Evolutionary conservation across 2,329 filamentous ascomycete species (phyloP).

Genomic region (Penicillium rolfsii): DNA sequence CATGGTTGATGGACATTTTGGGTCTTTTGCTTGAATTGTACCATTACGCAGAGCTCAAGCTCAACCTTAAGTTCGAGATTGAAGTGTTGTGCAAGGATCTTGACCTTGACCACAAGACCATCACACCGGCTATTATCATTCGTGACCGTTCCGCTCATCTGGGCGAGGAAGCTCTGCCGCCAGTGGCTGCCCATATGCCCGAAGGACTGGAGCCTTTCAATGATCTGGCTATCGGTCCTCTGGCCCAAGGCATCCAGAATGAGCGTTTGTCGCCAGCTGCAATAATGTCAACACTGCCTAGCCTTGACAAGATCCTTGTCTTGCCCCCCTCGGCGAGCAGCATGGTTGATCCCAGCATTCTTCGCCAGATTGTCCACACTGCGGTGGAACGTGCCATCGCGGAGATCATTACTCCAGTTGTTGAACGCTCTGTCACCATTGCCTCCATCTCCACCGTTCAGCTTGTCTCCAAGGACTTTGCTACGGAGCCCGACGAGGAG

Average conservation of each 20-base stretch:
- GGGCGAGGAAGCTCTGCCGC: constrained; percentile 59
- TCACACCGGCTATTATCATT: constrained; percentile 85
- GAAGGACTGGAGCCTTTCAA: constrained; percentile 82
- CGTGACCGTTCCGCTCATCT: constrained; percentile 72
- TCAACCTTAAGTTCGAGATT: constrained; percentile 98
- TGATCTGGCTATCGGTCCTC: constrained; percentile 74
- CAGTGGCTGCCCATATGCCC: constrained; percentile 55
- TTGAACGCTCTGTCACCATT: constrained; percentile 96
- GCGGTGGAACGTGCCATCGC: constrained; percentile 88
- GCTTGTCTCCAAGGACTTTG: constrained; percentile 95
- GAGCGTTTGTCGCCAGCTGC: constrained; percentile 76
- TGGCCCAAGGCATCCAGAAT: constrained; percentile 68
- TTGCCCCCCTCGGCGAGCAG: constrained; percentile 79
- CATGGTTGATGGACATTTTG: constrained; percentile 97
- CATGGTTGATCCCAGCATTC: constrained; percentile 70
- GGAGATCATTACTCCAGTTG: constrained; percentile 96
- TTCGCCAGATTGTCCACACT: constrained; percentile 75
- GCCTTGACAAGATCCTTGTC: constrained; percentile 75
- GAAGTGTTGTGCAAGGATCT: constrained; percentile 95
- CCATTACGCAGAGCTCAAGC: constrained; percentile 86
- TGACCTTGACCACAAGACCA: constrained; percentile 86
- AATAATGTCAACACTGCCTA: constrained; percentile 79
- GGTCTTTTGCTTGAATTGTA: constrained; percentile 90
- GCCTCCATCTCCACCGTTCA: constrained; percentile 95
- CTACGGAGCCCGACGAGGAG: constrained; percentile 87